Conservation (phyloP, 768 basidiomycete genomes). For the Mycena pura region DNA sequence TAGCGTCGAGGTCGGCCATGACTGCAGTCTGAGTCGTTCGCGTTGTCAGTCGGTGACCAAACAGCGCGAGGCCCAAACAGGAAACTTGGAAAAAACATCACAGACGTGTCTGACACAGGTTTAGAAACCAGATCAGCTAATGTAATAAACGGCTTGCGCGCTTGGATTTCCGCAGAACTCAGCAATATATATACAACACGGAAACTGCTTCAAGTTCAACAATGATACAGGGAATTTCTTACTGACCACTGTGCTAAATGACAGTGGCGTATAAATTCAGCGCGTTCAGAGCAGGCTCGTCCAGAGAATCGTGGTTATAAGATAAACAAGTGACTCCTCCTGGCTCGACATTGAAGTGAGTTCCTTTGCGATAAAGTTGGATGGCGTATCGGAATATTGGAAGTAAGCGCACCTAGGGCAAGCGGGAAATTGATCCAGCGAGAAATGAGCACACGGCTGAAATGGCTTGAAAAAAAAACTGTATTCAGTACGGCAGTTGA, state of each 20-base stretch:
- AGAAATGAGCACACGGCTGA: conserved; percentile 76
- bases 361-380: conserved; percentile 47
- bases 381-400: background rate
- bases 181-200: no score
- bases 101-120: no score
- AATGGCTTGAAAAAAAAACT: conserved; percentile 49
- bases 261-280: conserved; percentile 69
- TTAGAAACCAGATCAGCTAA: background rate
- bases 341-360: conserved; percentile 85
- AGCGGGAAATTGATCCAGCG: conserved; percentile 83
- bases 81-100: background rate
- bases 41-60: background rate
- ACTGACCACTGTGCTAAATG: no score
- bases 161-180: no score
- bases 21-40: background rate
- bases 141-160: background rate
- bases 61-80: background rate
- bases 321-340: conserved; percentile 82
- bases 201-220: no score
- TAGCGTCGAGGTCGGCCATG: conserved; percentile 28
- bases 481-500: conserved; percentile 36
- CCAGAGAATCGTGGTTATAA: conserved; percentile 82
- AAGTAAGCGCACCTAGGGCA: conserved; percentile 49
- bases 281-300: conserved; percentile 78
- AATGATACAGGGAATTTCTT: no score